Conservation (phyloP, 768 basidiomycete genomes). For the Termitomyces eurrhizus region DNA sequence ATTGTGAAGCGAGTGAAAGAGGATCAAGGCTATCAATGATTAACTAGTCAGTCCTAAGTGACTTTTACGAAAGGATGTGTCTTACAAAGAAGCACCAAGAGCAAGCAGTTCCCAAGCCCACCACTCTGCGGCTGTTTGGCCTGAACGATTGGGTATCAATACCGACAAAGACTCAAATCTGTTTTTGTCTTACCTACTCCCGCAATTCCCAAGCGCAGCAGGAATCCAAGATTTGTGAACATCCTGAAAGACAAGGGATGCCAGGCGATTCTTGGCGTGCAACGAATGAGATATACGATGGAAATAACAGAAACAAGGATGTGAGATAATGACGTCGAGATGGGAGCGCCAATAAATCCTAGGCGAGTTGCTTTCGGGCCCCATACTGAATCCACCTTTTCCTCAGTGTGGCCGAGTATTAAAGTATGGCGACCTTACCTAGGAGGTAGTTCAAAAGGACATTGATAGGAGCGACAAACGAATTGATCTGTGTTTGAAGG, state of each 20-base stretch:
- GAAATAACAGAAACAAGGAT: constrained; percentile 70
- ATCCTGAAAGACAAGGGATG: constrained; percentile 60
- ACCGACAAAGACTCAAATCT: not conserved
- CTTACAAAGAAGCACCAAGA: constrained; percentile 45
- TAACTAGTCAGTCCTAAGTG: not conserved
- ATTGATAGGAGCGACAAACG: constrained; percentile 78
- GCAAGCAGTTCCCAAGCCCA: constrained; percentile 92
- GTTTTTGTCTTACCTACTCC: constrained; percentile 53
- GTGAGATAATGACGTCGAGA: constrained; percentile 83
- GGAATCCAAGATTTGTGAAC: constrained; percentile 60
- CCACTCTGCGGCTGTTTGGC: constrained; percentile 88
- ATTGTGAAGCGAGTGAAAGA: constrained; percentile 78
- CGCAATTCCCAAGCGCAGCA: constrained; percentile 72
- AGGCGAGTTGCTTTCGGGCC: constrained; percentile 72
- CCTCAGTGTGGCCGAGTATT: not conserved
- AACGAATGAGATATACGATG: constrained; percentile 59
- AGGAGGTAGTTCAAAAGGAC: constrained; percentile 77
- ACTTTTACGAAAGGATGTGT: not conserved
- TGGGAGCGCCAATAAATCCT: constrained; percentile 89
- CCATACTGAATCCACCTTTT: constrained; percentile 49
- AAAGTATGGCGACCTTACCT: constrained; percentile 35
- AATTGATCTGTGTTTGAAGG: constrained; percentile 8
- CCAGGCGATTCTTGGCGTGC: constrained; percentile 72
- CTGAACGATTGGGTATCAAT: constrained; percentile 21
- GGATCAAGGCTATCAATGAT: constrained; percentile 60